Evolutionary conservation across 495 filamentous ascomycete species (phyloP), one percentile per base, ranked within the genome.

Genomic region (Aspergillus sparsus): DNA sequence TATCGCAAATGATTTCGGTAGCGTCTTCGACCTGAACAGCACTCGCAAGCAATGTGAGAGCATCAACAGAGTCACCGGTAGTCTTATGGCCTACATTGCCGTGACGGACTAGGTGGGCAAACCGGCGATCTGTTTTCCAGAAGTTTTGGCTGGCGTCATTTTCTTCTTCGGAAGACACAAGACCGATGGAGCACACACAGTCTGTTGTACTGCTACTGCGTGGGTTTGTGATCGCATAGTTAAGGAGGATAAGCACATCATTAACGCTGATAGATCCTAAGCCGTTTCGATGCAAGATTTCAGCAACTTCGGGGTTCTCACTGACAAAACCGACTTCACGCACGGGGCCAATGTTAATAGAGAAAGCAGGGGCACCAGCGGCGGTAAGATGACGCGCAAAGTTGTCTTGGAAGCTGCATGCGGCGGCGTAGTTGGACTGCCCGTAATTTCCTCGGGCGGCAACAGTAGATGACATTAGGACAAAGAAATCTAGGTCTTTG

Each of bases 351-450:
- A 76, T 64, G 45, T 74, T 68, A 18, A 77, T 51, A n/a, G 64
- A 59, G n/a, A 59, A 46, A 7, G 62, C 71, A 34, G 5, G 46
- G 7, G 44, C 21, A 7, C 70, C 68, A 0, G 55, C 53, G 5
- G 31, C 45, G 0, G 45, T 60, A 12, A 81, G 76, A 61, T 80
- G 80, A 11, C 66, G 69, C 18, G 68, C 69, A 51, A 85, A 77
- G 9, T 77, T 66, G 49, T 83, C 81, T 41, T 81, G 69, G 63
- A 79, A 83, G 8, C 67, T 66, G 58, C 73, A 77, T 10, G 67
- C 78, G 5, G 78, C 77, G 10, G 66, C 64, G 63, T 84, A 84
- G 64, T 80, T 80, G 45, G 67, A 68, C 60, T 84, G 77, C 6
- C 74, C 73, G 6, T 63, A 55, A n/a, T 76, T 67, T 9, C 76